Evolutionary conservation across 2,329 filamentous ascomycete species (phyloP), one percentile per base, ranked within the genome.

Genomic region (Verticillium isaacii): DNA sequence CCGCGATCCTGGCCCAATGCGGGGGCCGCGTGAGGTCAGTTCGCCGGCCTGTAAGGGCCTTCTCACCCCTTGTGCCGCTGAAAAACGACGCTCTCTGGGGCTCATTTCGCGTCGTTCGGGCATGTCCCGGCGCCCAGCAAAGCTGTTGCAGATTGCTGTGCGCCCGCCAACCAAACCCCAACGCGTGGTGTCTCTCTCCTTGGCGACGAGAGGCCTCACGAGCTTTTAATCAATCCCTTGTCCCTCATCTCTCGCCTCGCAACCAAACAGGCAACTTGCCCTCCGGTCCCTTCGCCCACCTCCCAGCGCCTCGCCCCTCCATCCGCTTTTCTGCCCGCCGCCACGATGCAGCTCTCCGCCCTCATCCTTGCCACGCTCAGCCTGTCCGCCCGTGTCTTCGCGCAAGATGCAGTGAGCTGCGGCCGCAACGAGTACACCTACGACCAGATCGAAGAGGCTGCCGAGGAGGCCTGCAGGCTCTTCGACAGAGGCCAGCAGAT

Each of bases 401-500:
- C 63, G 69, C 78, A 82, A 68, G 73, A 75, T 72, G 77, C 81
- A 50, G 64, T 62, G 32, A 80, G 78, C 57, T 88, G 86, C 71
- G 85, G 85, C 61, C 78, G 72, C 59, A 77, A 71, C 56, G 80
- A 75, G 72, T 88, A 88, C 76, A 78, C 75, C 58, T 74, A 77
- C 56, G 71, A 71, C 58, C 77, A 82, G 62, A 79, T 87, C 57
- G 75, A 72, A 64, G 72, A 77, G 11, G 86, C 86, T 45, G 71
- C 80, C 50, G 74, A 78, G 61, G 75, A 79, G 56, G 84, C 83
- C 3, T 87, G 80, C 75, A 69, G 73, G 23, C 80, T 84, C 68
- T 80, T 85, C 70, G 64, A 74, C 59, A 65, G 73, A 32, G 77
- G 76, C 57, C 67, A 68, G 32, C 69, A 70, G 45, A 72, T 72